Evolutionary conservation across 371 early-diverging fungal species (phyloP).

Genomic region (Zancudomyces culisetae): DNA sequence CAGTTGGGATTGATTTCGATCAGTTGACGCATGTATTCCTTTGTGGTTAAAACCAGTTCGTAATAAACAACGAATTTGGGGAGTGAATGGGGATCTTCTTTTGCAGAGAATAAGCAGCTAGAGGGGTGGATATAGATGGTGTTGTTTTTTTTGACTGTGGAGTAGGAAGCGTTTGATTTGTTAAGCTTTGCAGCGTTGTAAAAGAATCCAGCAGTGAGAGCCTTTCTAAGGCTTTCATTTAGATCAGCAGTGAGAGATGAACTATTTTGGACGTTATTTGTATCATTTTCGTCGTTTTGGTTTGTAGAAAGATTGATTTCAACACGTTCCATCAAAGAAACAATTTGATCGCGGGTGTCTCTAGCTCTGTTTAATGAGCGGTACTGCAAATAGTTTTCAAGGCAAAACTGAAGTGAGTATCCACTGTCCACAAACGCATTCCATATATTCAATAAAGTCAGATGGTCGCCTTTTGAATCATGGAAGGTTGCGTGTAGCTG

Average conservation of each 20-base stretch:
- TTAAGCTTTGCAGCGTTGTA: slow-evolving; percentile 74
- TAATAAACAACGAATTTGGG: slow-evolving; percentile 66
- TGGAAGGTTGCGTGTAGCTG: slow-evolving; percentile 68
- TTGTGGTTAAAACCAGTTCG: slow-evolving; percentile 82
- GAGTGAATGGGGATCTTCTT: no score
- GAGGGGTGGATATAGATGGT: slow-evolving; percentile 88
- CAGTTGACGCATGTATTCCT: slow-evolving; percentile 80
- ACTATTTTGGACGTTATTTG: neutral
- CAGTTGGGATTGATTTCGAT: slow-evolving; percentile 84
- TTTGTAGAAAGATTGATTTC: slow-evolving; percentile 49
- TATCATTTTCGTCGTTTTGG: neutral
- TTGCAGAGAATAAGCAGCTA: slow-evolving; percentile 48
- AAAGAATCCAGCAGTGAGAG: slow-evolving; percentile 87
- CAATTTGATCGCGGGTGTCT: slow-evolving; percentile 86
- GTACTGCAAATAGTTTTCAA: slow-evolving; percentile 87
- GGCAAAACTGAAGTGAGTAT: slow-evolving; percentile 86
- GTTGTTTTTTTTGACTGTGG: slow-evolving; percentile 76
- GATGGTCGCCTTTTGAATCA: slow-evolving; percentile 58
- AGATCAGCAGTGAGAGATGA: slow-evolving; percentile 9
- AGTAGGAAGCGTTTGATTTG: slow-evolving; percentile 69
- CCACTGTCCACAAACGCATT: slow-evolving; percentile 88
- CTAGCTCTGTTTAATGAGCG: slow-evolving; percentile 77
- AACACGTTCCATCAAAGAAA: slow-evolving; percentile 78
- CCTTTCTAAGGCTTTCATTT: slow-evolving; percentile 30
- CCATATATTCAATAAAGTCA: slow-evolving; percentile 83